A percentile compares a stretch with the other conserved stretches of the same genome.
These are phyloP conservation scores for Castanospermum australe DNA, from an alignment of 306 rosid species.

Conservation along the genomic window DNA sequence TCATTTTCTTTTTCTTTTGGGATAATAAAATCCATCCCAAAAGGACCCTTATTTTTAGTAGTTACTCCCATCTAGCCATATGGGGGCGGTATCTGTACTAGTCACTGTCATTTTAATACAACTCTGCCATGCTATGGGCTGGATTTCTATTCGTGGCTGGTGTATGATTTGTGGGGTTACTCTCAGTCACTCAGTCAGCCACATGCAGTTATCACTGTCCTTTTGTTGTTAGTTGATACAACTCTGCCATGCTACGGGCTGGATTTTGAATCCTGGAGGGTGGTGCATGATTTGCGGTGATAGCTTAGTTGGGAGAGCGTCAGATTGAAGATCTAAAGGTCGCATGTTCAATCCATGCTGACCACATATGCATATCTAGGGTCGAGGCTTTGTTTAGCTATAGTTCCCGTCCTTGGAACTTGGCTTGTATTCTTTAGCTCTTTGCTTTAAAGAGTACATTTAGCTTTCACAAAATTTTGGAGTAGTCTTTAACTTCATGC, in stretches of 20 bases:
- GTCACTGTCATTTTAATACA: not conserved
- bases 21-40: constrained; percentile 4
- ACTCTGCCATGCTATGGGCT: constrained; percentile 6
- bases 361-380: constrained; percentile 50
- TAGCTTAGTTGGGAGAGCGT: constrained; percentile 83
- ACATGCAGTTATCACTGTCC: constrained; percentile 6
- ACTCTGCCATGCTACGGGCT: constrained; percentile 8
- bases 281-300: constrained; percentile 61
- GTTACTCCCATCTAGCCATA: too few species aligned
- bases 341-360: constrained; percentile 76
- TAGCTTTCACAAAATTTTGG: not conserved
- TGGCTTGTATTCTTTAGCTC: constrained; percentile 1
- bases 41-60: not conserved
- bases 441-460: constrained; percentile 8
- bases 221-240: constrained; percentile 1
- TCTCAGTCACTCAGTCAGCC: constrained; percentile 9
- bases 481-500: constrained; percentile 9
- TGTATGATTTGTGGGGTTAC: constrained; percentile 36
- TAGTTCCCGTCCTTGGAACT: not conserved
- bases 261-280: constrained; percentile 36
- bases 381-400: constrained; percentile 27
- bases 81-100: not conserved
- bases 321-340: constrained; percentile 75
- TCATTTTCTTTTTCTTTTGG: not conserved
- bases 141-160: constrained; percentile 24